Conservation (phyloP, 2,329 filamentous ascomycete species). For the Fusarium armeniacum region DNA sequence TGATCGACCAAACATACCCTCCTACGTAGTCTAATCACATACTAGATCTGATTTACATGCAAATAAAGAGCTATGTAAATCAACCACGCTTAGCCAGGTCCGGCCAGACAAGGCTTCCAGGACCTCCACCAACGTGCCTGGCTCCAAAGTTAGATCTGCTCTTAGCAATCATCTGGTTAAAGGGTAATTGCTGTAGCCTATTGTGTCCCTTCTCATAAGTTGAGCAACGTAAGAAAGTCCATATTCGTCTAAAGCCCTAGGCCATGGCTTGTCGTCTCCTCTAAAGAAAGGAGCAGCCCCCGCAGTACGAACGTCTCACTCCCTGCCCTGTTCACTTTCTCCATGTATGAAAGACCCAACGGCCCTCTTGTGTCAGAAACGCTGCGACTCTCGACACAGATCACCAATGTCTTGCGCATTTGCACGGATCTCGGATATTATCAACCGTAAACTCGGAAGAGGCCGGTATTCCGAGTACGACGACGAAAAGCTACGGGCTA, state of each 20-base stretch:
- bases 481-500: conserved; percentile 32
- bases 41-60: not conserved
- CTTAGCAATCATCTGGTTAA: not conserved
- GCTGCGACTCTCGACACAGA: not conserved
- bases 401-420: conserved; percentile 39
- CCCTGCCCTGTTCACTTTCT: not conserved
- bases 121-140: conserved; percentile 12
- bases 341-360: not conserved
- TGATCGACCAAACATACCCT: not conserved
- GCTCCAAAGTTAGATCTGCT: not conserved
- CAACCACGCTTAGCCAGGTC: conserved; percentile 21
- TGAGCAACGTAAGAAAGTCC: not conserved
- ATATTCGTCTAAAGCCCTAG: conserved; percentile 8
- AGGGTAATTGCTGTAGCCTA: conserved; percentile 1
- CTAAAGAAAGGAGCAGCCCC: conserved; percentile 16
- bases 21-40: not conserved
- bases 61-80: not conserved
- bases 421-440: conserved; percentile 39
- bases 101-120: conserved; percentile 7
- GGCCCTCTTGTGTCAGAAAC: conserved; percentile 13
- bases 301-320: not conserved
- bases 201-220: not conserved
- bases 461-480: conserved; percentile 29
- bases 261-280: conserved; percentile 16
- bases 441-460: conserved; percentile 40